Evolutionary conservation across 176 grass and related monocot species (phyloP).

Genomic region (Zea luxurians): DNA sequence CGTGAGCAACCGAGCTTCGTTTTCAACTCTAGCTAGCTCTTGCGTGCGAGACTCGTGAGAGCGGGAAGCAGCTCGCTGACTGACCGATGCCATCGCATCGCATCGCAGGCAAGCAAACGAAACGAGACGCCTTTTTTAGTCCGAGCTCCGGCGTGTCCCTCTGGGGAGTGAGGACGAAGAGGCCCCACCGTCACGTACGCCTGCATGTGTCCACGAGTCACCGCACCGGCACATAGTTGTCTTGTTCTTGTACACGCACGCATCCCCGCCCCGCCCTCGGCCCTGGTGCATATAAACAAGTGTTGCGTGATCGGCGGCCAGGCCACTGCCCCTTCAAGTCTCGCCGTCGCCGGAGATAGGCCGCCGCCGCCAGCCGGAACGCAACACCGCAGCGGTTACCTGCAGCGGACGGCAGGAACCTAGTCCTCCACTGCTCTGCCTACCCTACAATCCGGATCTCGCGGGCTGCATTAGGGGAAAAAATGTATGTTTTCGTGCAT

Average conservation of each 20-base stretch:
- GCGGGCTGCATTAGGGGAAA: neutral
- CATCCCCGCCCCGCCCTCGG: neutral
- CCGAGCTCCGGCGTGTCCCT: neutral
- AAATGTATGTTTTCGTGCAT: neutral
- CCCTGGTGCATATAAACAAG: conserved; percentile 20
- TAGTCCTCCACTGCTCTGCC: neutral
- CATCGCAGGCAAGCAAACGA: neutral
- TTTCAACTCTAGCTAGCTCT: conserved; percentile 1
- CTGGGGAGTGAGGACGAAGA: neutral
- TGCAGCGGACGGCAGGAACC: neutral
- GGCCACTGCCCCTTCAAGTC: neutral
- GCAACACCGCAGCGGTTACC: neutral
- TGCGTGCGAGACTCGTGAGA: neutral
- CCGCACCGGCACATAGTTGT: neutral
- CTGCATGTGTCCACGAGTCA: neutral
- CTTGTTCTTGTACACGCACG: neutral
- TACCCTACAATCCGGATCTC: neutral
- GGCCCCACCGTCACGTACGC: neutral
- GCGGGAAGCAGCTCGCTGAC: neutral
- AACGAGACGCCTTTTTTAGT: neutral
- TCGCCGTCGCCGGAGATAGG: neutral
- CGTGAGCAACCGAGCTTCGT: conserved; percentile 5
- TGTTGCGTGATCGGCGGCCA: conserved; percentile 22
- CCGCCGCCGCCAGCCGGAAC: neutral
- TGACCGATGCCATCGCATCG: neutral